Conservation (phyloP, 1,284 basidiomycete genomes). For the Takashimella tepidaria region DNA sequence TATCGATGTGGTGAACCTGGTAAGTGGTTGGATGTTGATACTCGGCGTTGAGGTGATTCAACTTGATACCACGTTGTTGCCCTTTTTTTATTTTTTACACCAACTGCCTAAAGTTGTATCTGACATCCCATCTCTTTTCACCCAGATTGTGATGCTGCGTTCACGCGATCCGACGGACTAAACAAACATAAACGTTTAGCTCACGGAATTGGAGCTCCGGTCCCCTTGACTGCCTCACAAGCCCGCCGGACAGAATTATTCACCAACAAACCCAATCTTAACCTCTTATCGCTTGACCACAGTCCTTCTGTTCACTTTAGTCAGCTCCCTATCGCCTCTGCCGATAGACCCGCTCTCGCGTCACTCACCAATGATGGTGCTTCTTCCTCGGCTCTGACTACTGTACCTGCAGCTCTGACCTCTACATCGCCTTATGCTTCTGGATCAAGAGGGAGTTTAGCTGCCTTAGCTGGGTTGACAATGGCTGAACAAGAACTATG, state of each 20-base stretch:
- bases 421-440: too few species aligned
- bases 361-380: too few species aligned
- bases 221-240: not conserved
- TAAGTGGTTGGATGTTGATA: too few species aligned
- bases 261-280: not conserved
- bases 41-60: too few species aligned
- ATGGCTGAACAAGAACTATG: slow-evolving; percentile 13
- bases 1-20: slow-evolving; percentile 71
- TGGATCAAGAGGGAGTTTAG: not conserved
- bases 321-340: not conserved
- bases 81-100: too few species aligned
- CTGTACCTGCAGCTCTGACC: too few species aligned
- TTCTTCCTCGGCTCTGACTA: too few species aligned
- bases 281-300: not conserved
- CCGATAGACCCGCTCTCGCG: not conserved
- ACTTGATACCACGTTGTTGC: too few species aligned
- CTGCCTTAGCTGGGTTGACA: not conserved
- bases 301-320: not conserved
- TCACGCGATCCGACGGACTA: slow-evolving; percentile 93
- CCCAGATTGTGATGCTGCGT: slow-evolving; percentile 88
- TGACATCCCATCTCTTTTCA: too few species aligned
- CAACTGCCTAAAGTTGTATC: too few species aligned
- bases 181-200: slow-evolving; percentile 48
- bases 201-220: slow-evolving; percentile 9
- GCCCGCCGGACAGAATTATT: not conserved